Evolutionary conservation across 345 rosid genomes (phyloP), one percentile per base, ranked within the genome.

Genomic region (Trapa incisa): DNA sequence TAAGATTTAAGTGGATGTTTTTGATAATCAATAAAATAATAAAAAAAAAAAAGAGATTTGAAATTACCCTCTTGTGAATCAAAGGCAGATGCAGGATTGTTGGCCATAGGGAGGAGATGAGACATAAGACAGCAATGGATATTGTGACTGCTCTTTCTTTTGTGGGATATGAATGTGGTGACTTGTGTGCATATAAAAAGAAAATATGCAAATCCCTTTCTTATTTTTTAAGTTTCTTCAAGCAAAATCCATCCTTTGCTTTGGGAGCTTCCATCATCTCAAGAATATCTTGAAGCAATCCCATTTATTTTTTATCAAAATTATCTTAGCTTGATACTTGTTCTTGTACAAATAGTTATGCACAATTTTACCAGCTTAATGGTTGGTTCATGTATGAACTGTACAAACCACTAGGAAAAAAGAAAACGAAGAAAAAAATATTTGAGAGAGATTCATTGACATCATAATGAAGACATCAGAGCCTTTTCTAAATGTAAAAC

Each of bases 41-140:
- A 48, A 7, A 14, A 13, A 53, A 53, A n/a, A 10, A 53, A 15
- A 54, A 15, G 4, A 33, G 0, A 16, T 32, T n/a, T n/a, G n/a
- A n/a, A n/a, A 3, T 6, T 62, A 75, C 78, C 79, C 1, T 50
- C 71, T 68, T 12, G 67, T 17, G 17, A 41, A 61, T 69, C 58
- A 17, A 61, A 45, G n/a, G 37, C 45, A 36, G n/a, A n/a, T n/a
- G n/a, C n/a, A 33, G 62, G 33, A 68, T 15, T 5, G n/a, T 1
- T 32, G 12, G 73, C 74, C 69, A 77, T 80, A 2, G 13, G 16
- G 33, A 29, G 63, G 12, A 58, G 3, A 58, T 58, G 32, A 54
- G 9, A 58, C 33, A n/a, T n/a, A n/a, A n/a, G 13, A 29, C 15
- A 58, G 38, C 37, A 32, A 58, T 32, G 37, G 13, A 33, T 58